Conservation (phyloP, 805 yeast species). For the Yarrowia sp. region DNA sequence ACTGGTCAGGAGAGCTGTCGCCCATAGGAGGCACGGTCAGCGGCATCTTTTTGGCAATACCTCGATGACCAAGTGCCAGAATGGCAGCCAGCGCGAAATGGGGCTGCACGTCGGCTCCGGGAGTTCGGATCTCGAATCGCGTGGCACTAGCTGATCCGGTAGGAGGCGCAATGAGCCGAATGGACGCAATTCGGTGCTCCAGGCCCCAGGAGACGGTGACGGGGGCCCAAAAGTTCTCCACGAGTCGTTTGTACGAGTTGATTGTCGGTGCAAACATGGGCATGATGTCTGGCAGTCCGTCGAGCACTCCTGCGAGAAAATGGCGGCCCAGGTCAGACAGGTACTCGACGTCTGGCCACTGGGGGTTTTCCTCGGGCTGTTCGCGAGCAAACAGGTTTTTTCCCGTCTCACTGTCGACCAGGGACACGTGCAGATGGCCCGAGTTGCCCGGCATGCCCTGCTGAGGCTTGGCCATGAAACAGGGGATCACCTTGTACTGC, state of each 20-base stretch:
- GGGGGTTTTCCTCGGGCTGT: constrained; percentile 44
- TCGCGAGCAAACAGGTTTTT: constrained; percentile 47
- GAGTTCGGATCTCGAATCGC: constrained; percentile 50
- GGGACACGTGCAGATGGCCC: constrained; percentile 50
- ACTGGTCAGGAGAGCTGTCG: constrained; percentile 42
- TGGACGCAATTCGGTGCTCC: constrained; percentile 50
- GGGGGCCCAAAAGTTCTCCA: constrained; percentile 52
- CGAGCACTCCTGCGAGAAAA: constrained; percentile 50
- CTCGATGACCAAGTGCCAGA: constrained; percentile 48
- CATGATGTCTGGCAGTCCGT: constrained; percentile 49
- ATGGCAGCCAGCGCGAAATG: constrained; percentile 51
- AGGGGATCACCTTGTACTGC: constrained; percentile 47
- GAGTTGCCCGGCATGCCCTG: constrained; percentile 51
- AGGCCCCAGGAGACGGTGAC: constrained; percentile 51
- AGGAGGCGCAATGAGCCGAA: constrained; percentile 48
- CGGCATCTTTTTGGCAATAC: constrained; percentile 45
- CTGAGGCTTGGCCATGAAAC: constrained; percentile 51
- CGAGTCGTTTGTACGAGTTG: constrained; percentile 51
- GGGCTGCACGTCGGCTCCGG: constrained; percentile 51
- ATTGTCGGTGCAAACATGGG: constrained; percentile 50
- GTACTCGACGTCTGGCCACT: constrained; percentile 46
- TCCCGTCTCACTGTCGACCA: constrained; percentile 44
- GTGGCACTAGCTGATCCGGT: constrained; percentile 45
- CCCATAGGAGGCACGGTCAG: constrained; percentile 48
- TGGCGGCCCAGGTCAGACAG: constrained; percentile 47